Conservation (phyloP, 2,329 filamentous ascomycete genomes). For the Bipolaris oryzae region DNA sequence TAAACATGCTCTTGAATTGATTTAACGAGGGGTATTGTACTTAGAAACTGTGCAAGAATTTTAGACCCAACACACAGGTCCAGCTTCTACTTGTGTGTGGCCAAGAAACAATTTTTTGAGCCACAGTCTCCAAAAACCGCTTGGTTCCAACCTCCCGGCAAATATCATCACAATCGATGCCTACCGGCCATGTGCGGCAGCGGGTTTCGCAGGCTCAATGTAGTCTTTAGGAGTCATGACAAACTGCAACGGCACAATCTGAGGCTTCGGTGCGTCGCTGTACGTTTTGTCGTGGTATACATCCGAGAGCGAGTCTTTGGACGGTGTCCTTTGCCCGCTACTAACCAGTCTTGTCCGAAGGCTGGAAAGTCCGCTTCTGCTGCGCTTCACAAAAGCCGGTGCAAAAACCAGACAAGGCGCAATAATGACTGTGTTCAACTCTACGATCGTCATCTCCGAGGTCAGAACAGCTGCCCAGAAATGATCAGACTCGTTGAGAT, state of each 20-base stretch:
- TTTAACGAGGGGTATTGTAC: background rate
- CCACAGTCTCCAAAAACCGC: too few species aligned
- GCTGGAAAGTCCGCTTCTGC: background rate
- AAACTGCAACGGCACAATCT: background rate
- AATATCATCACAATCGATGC: background rate
- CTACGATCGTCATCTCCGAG: background rate
- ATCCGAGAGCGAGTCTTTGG: background rate
- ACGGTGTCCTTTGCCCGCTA: background rate
- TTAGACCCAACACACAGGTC: background rate
- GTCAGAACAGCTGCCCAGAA: background rate
- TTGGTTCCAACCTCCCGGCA: too few species aligned
- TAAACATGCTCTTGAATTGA: background rate
- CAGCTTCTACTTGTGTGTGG: too few species aligned
- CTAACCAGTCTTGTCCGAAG: background rate
- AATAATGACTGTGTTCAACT: background rate
- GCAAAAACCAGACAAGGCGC: background rate
- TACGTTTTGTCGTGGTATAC: background rate
- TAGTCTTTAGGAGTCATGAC: background rate
- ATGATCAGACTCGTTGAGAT: background rate
- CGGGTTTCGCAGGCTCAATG: background rate
- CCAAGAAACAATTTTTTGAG: too few species aligned
- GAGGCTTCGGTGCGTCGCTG: background rate
- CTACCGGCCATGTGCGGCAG: background rate
- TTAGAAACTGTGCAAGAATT: background rate
- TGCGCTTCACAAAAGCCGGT: background rate